A percentile compares a stretch with the other conserved stretches of the same genome.
Conservation (phyloP, 257 asterid genomes). For the Penstemon barbatus region DNA sequence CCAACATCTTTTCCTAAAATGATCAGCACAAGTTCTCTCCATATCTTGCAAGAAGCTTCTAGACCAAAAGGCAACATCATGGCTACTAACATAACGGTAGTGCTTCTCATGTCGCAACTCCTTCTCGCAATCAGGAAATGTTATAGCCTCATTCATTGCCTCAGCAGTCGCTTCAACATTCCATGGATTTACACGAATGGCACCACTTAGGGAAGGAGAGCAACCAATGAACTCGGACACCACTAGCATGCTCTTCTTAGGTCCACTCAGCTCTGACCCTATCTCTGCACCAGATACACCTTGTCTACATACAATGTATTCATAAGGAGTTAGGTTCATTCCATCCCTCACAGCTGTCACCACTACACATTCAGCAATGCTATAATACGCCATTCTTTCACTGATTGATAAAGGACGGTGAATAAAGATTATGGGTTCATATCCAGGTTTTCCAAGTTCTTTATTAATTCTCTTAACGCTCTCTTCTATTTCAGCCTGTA, state of each 20-base stretch:
- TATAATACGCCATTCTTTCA: conserved; percentile 73
- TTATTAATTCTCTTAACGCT: conserved; percentile 56
- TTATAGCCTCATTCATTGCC: conserved; percentile 72
- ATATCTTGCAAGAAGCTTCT: conserved; percentile 82
- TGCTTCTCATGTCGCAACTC: conserved; percentile 81
- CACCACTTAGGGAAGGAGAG: conserved; percentile 85
- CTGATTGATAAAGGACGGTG: conserved; percentile 48
- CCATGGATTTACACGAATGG: conserved; percentile 83
- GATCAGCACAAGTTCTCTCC: conserved; percentile 82
- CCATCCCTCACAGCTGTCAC: conserved; percentile 86
- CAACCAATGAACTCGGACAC: conserved; percentile 83
- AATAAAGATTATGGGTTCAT: conserved; percentile 62
- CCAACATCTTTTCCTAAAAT: conserved; percentile 72
- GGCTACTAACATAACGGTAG: conserved; percentile 73
- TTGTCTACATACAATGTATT: conserved; percentile 73
- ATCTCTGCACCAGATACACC: conserved; percentile 56
- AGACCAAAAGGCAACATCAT: conserved; percentile 73
- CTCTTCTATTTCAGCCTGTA: conserved; percentile 62
- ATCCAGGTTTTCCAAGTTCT: conserved; percentile 64
- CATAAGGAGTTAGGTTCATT: conserved; percentile 75
- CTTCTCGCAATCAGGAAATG: conserved; percentile 69
- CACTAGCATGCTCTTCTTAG: conserved; percentile 77
- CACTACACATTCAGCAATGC: conserved; percentile 70
- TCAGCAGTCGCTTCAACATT: conserved; percentile 73
- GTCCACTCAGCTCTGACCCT: conserved; percentile 46